Conservation (phyloP, 2,329 filamentous ascomycete genomes). For the Ophiocordyceps camponoti-floridani region DNA sequence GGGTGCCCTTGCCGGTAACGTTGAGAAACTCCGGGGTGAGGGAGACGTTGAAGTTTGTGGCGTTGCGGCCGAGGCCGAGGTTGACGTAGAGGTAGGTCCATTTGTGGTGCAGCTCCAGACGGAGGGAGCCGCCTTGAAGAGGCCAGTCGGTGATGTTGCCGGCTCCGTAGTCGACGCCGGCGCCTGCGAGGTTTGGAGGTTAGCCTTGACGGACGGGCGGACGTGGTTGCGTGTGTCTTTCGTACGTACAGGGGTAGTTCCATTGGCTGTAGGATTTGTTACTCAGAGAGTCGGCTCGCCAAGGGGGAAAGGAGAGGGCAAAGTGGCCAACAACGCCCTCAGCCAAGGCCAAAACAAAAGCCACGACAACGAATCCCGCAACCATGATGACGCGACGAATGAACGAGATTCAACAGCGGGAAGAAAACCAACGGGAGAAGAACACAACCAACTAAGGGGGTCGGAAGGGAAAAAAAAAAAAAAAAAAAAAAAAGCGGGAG, state of each 20-base stretch:
- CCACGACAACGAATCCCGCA: constrained; percentile 11
- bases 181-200: constrained; percentile 17
- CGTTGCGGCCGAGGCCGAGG: constrained; percentile 28
- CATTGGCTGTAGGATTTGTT: constrained; percentile 27
- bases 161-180: constrained; percentile 23
- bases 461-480: no score
- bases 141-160: constrained; percentile 35
- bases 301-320: constrained; percentile 25
- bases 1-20: constrained; percentile 40
- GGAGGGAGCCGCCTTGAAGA: constrained; percentile 26
- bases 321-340: constrained; percentile 28
- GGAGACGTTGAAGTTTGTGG: constrained; percentile 50
- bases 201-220: no score
- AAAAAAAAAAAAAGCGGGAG: no score
- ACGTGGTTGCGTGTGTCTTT: neutral
- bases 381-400: constrained; percentile 10
- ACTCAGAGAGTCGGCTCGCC: constrained; percentile 29
- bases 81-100: constrained; percentile 37
- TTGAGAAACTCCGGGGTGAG: constrained; percentile 41
- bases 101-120: constrained; percentile 29
- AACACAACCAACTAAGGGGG: no score
- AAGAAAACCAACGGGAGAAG: no score
- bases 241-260: constrained; percentile 28
- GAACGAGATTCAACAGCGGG: no score
- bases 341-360: constrained; percentile 12